Percentiles rank a stretch among this genome's conserved stretches.
Conservation (phyloP, 164 flowering plant species). For the grape (Vitis vinifera) region ASM3070453v1 NC_081822.1:36318501-36319000, state of each 20-base stretch:
- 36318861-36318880: too few species aligned
- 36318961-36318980: slow-evolving; percentile 91
- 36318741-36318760: slow-evolving; percentile 90
- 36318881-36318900: too few species aligned
- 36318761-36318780: slow-evolving; percentile 94
- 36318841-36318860: too few species aligned
- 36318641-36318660: slow-evolving; percentile 59
- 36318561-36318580: too few species aligned
- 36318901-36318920: too few species aligned
- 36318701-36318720: slow-evolving; percentile 97
- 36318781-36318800: slow-evolving; percentile 37
- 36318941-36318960: slow-evolving; percentile 1
- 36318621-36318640: slow-evolving; percentile 49
- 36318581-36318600: neutral
- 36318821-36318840: too few species aligned
- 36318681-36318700: slow-evolving; percentile 75
- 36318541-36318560: too few species aligned
- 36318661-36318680: slow-evolving; percentile 71
- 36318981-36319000: slow-evolving; percentile 91
- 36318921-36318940: too few species aligned
- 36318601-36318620: neutral
- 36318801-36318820: too few species aligned
- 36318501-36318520: too few species aligned
- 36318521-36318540: too few species aligned
- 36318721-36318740: slow-evolving; percentile 90